phyloP scores from a whole-genome alignment of 345 rosid genomes.

The Raphanus raphanistrum region DNA sequence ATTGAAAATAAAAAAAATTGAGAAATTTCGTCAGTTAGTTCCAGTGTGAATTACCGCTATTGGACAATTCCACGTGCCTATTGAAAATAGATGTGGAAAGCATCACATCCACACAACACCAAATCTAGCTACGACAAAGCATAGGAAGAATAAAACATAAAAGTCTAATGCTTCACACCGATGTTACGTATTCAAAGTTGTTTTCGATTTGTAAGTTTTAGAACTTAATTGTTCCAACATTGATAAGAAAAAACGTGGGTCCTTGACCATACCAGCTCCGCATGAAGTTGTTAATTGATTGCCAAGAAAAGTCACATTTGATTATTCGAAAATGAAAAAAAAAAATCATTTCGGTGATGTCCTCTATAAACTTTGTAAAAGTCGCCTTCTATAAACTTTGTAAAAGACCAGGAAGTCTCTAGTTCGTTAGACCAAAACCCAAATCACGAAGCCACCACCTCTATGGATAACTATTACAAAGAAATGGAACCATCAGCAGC shows the following conservation, averaged over 20 bases:
- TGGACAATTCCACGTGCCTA: slow-evolving; percentile 22
- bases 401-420: slow-evolving; percentile 27
- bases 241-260: not conserved
- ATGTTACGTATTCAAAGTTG: not conserved
- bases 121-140: slow-evolving; percentile 22
- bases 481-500: slow-evolving; percentile 25
- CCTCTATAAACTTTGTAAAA: slow-evolving; percentile 6
- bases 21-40: not conserved
- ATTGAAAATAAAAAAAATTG: not conserved
- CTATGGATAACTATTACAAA: slow-evolving; percentile 27
- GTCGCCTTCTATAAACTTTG: not conserved
- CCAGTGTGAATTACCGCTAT: not conserved
- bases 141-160: not conserved
- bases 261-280: slow-evolving; percentile 34
- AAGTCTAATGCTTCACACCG: slow-evolving; percentile 1
- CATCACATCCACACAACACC: slow-evolving; percentile 35
- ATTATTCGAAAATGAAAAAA: not conserved
- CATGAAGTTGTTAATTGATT: slow-evolving; percentile 22
- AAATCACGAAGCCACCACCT: not conserved
- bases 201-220: not conserved
- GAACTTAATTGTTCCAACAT: not conserved
- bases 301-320: not conserved
- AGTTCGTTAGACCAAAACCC: slow-evolving; percentile 28
- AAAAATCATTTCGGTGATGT: slow-evolving; percentile 6
- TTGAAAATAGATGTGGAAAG: slow-evolving; percentile 3